Base-by-base conservation (phyloP, 768 basidiomycete genomes). In the Tremella mesenterica region DNA sequence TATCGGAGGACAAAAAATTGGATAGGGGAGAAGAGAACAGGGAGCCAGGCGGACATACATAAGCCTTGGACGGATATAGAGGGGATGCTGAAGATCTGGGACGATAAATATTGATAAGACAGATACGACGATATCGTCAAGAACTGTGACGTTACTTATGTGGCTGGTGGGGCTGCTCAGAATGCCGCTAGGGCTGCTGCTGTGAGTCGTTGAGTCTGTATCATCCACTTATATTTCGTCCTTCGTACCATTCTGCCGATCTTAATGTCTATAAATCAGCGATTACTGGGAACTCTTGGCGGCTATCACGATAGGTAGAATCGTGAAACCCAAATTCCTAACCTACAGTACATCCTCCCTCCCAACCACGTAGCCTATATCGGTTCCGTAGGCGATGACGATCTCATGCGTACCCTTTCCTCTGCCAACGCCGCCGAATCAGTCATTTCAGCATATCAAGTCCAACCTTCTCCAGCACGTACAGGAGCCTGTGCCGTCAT, bases 401-500 rank as follows among this genome's bases (percentile, higher is more conserved):
- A 82, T n/a, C 81, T 96, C 36, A 88, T 90, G 6, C 79, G 86
- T 59, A 89, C 95, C 68, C 81, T 97, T 62, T 83, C 84, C 59
- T 80, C 77, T 9, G 93, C 91, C 51, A 97, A 99, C 81, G 80
- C 84, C 75, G 84, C 85, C 49, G 95, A 96, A 75, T 90, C 89
- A 12, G 80, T 99, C 54, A 77, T 82, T 54, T 80, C 91, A 59
- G 85, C 85, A 3, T 99, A 97, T 75, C 85, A 83, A 64, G 88
- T 97, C 65, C 84, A 85, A 73, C 77, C 85, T 58, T 85, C 84
- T 54, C 66, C 69, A 21, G 83, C 84, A 70, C 83, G 88, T 75
- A 97, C 95, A 5, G 95, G 95, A 53, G 91, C 95, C 49, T 99
- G 95, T 71, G 93, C 88, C 14, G 95, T 97, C 59, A 75, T 99